These are phyloP conservation scores for Leccinum disarticulatum DNA, from an alignment of 768 basidiomycete genomes.

Conservation along the genomic window DNA sequence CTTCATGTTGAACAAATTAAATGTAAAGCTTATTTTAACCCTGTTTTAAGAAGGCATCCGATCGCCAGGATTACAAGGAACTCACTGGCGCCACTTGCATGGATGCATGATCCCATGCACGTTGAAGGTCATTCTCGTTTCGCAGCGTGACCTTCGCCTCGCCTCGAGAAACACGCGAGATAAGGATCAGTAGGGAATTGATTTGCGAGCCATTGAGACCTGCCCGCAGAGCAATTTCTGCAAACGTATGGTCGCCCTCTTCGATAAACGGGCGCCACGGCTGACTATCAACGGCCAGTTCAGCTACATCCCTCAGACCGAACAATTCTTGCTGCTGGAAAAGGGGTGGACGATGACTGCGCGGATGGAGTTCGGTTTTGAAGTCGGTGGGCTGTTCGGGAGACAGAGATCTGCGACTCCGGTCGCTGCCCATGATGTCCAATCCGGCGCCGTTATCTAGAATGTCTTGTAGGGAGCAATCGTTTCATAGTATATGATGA, in stretches of 20 bases:
- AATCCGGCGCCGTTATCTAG: no score
- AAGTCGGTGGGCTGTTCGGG: no score
- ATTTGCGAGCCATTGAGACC: not conserved
- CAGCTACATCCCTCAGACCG: not conserved
- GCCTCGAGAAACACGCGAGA: not conserved
- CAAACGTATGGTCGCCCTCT: not conserved
- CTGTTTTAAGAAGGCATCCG: no score
- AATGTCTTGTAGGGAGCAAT: no score
- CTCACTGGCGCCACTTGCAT: not conserved
- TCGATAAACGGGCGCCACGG: not conserved
- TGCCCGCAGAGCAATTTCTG: not conserved
- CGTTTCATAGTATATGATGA: no score
- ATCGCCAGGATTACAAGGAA: no score
- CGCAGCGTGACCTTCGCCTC: not conserved
- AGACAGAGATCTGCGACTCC: no score
- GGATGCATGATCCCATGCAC: not conserved
- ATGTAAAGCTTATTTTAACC: no score
- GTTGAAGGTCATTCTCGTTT: not conserved
- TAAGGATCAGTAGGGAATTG: not conserved
- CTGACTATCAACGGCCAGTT: not conserved
- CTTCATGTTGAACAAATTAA: no score
- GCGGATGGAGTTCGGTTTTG: not conserved
- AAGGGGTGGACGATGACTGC: not conserved
- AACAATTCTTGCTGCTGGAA: not conserved
- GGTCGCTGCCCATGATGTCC: no score